Conservation (phyloP, 2,329 filamentous ascomycete species). For the Cladosporium sp. region DNA sequence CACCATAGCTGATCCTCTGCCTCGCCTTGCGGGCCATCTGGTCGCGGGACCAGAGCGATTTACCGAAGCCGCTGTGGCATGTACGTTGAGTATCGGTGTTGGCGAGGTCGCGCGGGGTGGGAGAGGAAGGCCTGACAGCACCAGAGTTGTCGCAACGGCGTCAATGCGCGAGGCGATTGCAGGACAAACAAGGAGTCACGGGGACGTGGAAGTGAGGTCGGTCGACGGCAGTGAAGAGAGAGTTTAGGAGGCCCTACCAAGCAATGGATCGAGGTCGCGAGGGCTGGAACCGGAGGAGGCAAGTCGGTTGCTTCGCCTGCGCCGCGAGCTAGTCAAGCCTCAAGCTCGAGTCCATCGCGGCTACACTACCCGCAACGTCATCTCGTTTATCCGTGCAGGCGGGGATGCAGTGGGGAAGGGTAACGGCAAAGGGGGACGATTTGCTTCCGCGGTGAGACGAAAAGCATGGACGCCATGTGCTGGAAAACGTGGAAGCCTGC, state of each 20-base stretch:
- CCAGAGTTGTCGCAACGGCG: neutral
- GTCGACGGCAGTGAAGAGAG: slow-evolving; percentile 2
- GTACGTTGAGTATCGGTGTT: neutral
- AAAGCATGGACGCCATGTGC: neutral
- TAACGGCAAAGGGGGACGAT: neutral
- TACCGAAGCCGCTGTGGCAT: neutral
- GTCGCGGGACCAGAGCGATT: slow-evolving; percentile 1
- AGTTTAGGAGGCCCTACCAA: slow-evolving; percentile 2
- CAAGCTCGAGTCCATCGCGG: neutral
- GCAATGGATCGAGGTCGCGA: neutral
- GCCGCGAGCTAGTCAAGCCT: neutral
- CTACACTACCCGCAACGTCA: neutral
- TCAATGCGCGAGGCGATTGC: neutral
- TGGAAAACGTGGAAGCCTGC: neutral
- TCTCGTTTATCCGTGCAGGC: neutral
- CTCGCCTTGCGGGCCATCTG: slow-evolving; percentile 49
- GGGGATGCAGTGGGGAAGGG: neutral
- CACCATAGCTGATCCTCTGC: slow-evolving; percentile 53
- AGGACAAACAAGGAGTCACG: neutral
- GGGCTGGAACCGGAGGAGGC: neutral
- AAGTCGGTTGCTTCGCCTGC: slow-evolving; percentile 1
- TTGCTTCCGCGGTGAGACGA: neutral
- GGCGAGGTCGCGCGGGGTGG: neutral
- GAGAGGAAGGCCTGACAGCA: neutral
- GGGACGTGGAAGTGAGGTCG: slow-evolving; percentile 2